Conservation (phyloP, 306 rosid genomes). For the Cicer yamashitae region DNA sequence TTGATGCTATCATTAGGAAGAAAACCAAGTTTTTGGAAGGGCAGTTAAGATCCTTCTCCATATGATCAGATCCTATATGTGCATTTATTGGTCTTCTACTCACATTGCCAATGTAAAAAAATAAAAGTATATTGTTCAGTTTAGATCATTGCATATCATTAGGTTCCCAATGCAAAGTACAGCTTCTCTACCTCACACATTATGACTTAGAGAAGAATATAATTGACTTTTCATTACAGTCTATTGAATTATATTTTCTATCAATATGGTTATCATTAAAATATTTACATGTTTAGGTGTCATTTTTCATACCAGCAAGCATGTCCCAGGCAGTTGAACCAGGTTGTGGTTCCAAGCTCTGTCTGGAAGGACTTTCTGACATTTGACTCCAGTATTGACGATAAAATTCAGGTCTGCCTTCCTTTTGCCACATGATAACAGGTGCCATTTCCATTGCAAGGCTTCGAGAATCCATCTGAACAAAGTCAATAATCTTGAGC, state of each 20-base stretch:
- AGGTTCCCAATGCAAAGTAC: neutral
- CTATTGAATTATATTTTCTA: constrained; percentile 16
- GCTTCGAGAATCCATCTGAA: constrained; percentile 82
- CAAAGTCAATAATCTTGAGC: constrained; percentile 43
- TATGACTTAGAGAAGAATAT: constrained; percentile 15
- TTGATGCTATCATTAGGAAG: neutral
- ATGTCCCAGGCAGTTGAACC: constrained; percentile 74
- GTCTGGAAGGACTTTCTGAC: constrained; percentile 64
- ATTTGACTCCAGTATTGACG: constrained; percentile 72
- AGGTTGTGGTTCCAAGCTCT: constrained; percentile 57
- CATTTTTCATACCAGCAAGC: constrained; percentile 70
- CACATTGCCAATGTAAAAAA: neutral
- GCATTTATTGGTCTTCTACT: constrained; percentile 16
- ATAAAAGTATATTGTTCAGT: neutral
- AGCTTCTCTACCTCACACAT: neutral
- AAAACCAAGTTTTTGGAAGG: neutral
- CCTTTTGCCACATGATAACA: constrained; percentile 83
- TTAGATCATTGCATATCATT: constrained; percentile 25
- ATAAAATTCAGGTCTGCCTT: constrained; percentile 64
- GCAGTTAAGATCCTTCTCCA: neutral
- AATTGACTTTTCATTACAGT: neutral
- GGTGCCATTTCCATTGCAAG: constrained; percentile 97
- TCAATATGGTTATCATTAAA: constrained; percentile 1
- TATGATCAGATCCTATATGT: constrained; percentile 11
- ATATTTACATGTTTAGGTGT: constrained; percentile 18